Percentiles rank a stretch among this genome's conserved stretches.
Conservation (phyloP, 495 filamentous ascomycete species). For the Trichocladium antarcticum region DNA sequence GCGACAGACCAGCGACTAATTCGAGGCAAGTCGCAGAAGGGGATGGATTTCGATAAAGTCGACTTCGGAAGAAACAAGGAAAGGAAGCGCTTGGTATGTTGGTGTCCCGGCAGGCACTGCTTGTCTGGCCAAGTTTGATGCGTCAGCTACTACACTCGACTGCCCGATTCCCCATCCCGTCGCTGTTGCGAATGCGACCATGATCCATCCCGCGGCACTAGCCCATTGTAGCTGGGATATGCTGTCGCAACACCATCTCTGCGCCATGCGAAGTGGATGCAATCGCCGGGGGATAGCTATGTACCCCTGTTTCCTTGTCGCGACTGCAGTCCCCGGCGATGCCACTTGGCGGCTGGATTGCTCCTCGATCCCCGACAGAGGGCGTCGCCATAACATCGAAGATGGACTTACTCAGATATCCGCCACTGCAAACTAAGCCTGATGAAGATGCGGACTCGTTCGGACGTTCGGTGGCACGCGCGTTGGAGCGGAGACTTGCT, state of each 20-base stretch:
- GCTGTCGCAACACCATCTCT: neutral
- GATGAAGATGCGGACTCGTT: neutral
- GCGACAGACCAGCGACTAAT: neutral
- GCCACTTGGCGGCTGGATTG: neutral
- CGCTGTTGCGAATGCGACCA: too few species aligned
- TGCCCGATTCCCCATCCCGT: too few species aligned
- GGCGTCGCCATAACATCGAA: neutral
- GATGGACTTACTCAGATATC: neutral
- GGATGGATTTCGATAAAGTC: too few species aligned
- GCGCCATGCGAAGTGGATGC: neutral
- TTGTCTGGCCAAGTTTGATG: too few species aligned
- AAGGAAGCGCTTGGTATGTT: too few species aligned
- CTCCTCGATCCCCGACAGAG: neutral
- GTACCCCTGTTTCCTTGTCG: neutral
- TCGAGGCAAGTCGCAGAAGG: too few species aligned
- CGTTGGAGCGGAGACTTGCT: conserved; percentile 15
- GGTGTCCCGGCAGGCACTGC: too few species aligned
- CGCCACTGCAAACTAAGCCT: neutral
- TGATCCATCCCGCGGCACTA: too few species aligned
- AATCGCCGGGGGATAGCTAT: neutral
- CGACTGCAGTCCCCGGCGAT: neutral
- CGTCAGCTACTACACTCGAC: too few species aligned
- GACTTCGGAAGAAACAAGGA: too few species aligned
- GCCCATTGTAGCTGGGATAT: too few species aligned
- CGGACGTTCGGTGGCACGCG: conserved; percentile 6